Percentiles rank a stretch among this genome's conserved stretches.
These are phyloP conservation scores for Cryptococcus sp. DNA, from an alignment of 1,284 basidiomycete species.

Conservation along the genomic window DNA sequence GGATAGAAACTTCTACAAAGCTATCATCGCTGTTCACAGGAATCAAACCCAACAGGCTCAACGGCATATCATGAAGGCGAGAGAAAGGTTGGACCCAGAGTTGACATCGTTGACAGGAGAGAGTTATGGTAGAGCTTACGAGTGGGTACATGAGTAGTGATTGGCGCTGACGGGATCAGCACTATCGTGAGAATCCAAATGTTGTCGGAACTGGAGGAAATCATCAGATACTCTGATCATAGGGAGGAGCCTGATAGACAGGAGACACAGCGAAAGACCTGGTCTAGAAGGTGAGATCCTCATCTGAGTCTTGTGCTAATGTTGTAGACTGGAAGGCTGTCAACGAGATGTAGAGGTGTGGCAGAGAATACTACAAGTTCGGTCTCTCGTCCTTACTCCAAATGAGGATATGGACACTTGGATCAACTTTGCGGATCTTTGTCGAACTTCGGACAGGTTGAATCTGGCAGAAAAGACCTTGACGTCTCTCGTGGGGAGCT, in stretches of 20 bases:
- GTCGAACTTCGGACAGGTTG: constrained; percentile 79
- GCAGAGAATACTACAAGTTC: constrained; percentile 95
- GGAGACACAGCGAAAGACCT: constrained; percentile 78
- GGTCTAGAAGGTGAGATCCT: constrained; percentile 78
- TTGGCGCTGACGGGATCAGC: constrained; percentile 49
- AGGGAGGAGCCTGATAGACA: constrained; percentile 92
- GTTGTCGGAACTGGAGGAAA: constrained; percentile 97
- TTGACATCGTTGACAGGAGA: constrained; percentile 89
- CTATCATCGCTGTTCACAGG: constrained; percentile 91
- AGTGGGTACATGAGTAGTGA: constrained; percentile 54
- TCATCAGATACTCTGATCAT: constrained; percentile 91
- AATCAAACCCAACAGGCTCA: constrained; percentile 91
- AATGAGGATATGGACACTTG: constrained; percentile 95
- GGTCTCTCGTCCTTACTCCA: constrained; percentile 87
- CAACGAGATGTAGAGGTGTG: constrained; percentile 99
- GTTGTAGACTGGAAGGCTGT: constrained; percentile 79
- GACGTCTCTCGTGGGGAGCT: constrained; percentile 76
- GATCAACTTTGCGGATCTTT: constrained; percentile 89
- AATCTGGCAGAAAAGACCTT: constrained; percentile 94
- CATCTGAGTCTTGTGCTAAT: background rate
- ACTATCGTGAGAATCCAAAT: constrained; percentile 97
- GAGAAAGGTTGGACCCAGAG: constrained; percentile 88
- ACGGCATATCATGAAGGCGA: constrained; percentile 87
- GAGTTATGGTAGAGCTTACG: constrained; percentile 93
- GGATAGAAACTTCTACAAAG: constrained; percentile 92